phyloP scores from a whole-genome alignment of 805 yeast species.

The Wickerhamomyces kurtzmanii region DNA sequence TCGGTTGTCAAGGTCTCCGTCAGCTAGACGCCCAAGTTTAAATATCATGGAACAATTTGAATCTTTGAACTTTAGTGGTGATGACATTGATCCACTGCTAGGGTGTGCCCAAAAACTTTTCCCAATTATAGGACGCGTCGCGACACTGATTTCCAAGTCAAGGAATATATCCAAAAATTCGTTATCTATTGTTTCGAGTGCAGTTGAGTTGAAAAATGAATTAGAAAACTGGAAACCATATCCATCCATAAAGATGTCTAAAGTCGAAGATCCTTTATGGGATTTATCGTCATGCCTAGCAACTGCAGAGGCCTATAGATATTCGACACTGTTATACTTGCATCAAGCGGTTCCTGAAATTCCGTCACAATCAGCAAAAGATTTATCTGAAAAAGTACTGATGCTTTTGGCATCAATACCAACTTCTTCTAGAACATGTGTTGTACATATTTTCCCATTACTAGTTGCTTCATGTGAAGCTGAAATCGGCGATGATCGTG shows the following conservation, averaged over 20 bases:
- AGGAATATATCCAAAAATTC: conserved; percentile 31
- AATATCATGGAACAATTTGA: conserved; percentile 31
- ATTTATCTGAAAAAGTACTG: conserved; percentile 49
- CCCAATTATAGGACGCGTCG: conserved; percentile 56
- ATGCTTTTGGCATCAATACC: conserved; percentile 57
- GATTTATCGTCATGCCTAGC: conserved; percentile 53
- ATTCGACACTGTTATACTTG: conserved; percentile 45
- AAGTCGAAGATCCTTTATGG: conserved; percentile 35
- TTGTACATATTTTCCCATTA: conserved; percentile 57
- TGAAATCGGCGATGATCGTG: conserved; percentile 43
- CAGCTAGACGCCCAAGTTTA: conserved; percentile 5
- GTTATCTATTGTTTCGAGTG: conserved; percentile 37
- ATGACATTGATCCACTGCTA: conserved; percentile 50
- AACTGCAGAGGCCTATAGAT: conserved; percentile 63
- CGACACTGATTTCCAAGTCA: conserved; percentile 41
- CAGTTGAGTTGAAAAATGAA: conserved; percentile 43
- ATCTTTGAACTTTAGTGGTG: conserved; percentile 23
- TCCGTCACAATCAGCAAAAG: conserved; percentile 43
- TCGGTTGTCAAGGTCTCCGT: no score
- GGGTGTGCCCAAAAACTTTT: conserved; percentile 62
- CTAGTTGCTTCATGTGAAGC: conserved; percentile 62
- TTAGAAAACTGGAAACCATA: conserved; percentile 50
- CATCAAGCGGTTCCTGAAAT: conserved; percentile 69
- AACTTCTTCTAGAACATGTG: conserved; percentile 40
- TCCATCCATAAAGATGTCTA: conserved; percentile 24